Evolutionary conservation across 495 filamentous ascomycete genomes (phyloP), one percentile per base, ranked within the genome.

Genomic region (Podospora bellae-mahoneyi): DNA sequence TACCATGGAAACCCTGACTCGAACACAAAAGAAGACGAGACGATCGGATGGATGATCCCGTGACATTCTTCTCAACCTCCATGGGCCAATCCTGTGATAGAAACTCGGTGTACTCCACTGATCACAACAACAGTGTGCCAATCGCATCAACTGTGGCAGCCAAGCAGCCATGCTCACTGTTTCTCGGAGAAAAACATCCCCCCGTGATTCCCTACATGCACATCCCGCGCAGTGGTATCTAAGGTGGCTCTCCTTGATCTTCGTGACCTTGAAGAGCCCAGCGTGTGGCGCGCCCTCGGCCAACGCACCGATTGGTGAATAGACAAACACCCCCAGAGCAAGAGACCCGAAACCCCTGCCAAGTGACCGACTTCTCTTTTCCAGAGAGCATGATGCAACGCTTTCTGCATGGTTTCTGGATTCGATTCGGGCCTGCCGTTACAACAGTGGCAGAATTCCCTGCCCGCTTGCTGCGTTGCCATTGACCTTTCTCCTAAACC

Each of bases 401-500:
- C 27, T 62, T 32, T 27, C 19, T 28, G 30, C 60, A 30, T 62
- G 32, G 20, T 58, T 58, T 58, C 23, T 26, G 13, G 2, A 9
- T 16, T 9, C 26, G 30, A 62, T 30, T 10, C 60, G 27, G 60
- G 27, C 60, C 60, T n/a, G 23, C 60, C 60, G 27, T 62, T 62
- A 27, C 60, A 30, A 62, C 60, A 34, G 60, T 62, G 60, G 27
- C 60, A 34, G 13, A 15, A 28, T 15, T 39, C 30, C 23, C 55
- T 58, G 55, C 23, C 6, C 3, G 55, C 55, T 58, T 26, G 23
- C 19, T 20, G 23, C n/a, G 13, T 19, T 19, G 19, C 54, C 54
- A n/a, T 56, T 20, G 19, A 3, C 39, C 39, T 48, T 13, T 16
- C 39, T 18, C 9, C 13, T 48, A 20, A 6, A 5, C n/a, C n/a